A percentile compares a stretch with the other conserved stretches of the same genome.
Conservation (phyloP, 2,329 filamentous ascomycete species). For the Raffaelea ambrosiae region DNA sequence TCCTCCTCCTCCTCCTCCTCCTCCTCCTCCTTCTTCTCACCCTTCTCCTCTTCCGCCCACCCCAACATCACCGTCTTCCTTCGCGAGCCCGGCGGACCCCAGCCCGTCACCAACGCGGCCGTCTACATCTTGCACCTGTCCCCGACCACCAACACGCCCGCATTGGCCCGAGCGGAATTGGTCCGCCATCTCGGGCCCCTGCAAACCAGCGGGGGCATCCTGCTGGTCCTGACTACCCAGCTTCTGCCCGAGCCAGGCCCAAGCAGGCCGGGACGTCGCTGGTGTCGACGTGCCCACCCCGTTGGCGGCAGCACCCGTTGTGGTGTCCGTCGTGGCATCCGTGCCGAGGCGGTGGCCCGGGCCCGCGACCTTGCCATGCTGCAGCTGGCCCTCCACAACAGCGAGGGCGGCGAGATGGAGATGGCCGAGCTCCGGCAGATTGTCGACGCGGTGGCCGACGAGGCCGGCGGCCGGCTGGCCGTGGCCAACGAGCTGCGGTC, state of each 20-base stretch:
- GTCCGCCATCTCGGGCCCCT: neutral
- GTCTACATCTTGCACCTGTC: neutral
- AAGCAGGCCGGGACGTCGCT: too few species aligned
- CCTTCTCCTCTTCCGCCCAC: too few species aligned
- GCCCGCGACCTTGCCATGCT: neutral
- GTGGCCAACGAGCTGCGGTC: neutral
- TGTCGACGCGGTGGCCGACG: neutral
- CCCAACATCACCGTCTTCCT: neutral
- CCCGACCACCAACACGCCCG: neutral
- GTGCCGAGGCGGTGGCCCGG: neutral
- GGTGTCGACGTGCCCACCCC: too few species aligned
- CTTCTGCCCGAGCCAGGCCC: neutral
- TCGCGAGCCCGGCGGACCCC: neutral
- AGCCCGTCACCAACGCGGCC: neutral
- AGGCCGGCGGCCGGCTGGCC: neutral
- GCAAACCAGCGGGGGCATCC: neutral
- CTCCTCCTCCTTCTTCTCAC: too few species aligned
- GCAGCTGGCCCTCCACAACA: neutral
- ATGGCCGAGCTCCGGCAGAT: neutral
- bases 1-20: too few species aligned
- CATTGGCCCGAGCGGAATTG: neutral
- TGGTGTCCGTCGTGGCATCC: neutral
- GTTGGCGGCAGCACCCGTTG: too few species aligned
- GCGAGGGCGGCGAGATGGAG: neutral
- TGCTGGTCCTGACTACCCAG: neutral